A percentile compares a stretch with the other conserved stretches of the same genome.
phyloP scores from a whole-genome alignment of 495 filamentous ascomycete genomes.

The Aspergillus avenaceus region DNA sequence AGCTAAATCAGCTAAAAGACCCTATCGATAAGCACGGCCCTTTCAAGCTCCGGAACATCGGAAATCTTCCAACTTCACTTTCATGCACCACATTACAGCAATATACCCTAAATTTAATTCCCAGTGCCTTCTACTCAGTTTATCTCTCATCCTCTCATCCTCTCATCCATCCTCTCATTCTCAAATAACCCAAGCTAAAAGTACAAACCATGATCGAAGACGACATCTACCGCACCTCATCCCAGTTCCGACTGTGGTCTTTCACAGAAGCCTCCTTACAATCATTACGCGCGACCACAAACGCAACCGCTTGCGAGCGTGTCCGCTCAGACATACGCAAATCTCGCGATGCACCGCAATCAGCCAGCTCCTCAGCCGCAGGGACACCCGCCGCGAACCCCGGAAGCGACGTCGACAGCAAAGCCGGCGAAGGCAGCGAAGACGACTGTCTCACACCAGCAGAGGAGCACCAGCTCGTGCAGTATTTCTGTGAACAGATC shows the following conservation, averaged over 20 bases:
- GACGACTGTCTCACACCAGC: slow-evolving; percentile 71
- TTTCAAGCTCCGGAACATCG: background rate
- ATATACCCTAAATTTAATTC: too few relatives aligned
- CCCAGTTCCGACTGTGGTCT: slow-evolving; percentile 91
- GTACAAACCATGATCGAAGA: slow-evolving; percentile 74
- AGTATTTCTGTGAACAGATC: slow-evolving; percentile 71
- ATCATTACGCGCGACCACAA: slow-evolving; percentile 68
- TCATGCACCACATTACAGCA: too few relatives aligned
- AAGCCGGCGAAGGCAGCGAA: slow-evolving; percentile 36
- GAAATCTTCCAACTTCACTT: background rate
- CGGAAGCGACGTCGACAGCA: slow-evolving; percentile 29
- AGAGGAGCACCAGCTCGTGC: slow-evolving; percentile 79
- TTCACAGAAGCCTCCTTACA: slow-evolving; percentile 71
- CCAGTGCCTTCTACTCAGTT: too few relatives aligned
- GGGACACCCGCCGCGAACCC: slow-evolving; percentile 32
- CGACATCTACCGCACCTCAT: slow-evolving; percentile 83
- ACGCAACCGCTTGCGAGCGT: slow-evolving; percentile 64
- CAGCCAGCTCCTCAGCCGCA: slow-evolving; percentile 32
- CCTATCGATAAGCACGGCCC: slow-evolving; percentile 26
- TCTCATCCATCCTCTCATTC: too few relatives aligned
- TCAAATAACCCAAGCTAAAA: too few relatives aligned
- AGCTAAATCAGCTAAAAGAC: too few relatives aligned
- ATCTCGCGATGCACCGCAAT: slow-evolving; percentile 36
- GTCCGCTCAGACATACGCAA: slow-evolving; percentile 61
- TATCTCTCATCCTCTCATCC: too few relatives aligned